A percentile compares a stretch with the other conserved stretches of the same genome.
Evolutionary conservation across 805 yeast genomes (phyloP).

Genomic region (Yamadazyma takamatsuzukensis): DNA sequence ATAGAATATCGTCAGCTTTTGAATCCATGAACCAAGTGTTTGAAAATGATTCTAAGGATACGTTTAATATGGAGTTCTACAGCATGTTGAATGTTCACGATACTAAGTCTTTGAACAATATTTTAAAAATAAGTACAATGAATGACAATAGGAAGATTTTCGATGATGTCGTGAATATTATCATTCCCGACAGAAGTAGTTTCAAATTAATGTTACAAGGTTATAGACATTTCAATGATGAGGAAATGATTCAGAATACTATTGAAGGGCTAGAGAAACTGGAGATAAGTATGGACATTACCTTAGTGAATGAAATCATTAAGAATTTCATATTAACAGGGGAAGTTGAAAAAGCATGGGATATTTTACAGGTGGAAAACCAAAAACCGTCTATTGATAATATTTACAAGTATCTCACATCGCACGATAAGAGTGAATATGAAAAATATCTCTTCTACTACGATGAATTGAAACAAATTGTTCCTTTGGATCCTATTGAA

Average conservation of each 20-base stretch:
- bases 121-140: slow-evolving; percentile 17
- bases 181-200: slow-evolving; percentile 10
- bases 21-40: slow-evolving; percentile 2
- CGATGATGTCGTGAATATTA: slow-evolving; percentile 15
- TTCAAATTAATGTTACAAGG: slow-evolving; percentile 1
- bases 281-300: slow-evolving; percentile 8
- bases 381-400: neutral
- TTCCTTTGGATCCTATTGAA: slow-evolving; percentile 2
- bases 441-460: slow-evolving; percentile 6
- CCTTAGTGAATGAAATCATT: slow-evolving; percentile 8
- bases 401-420: slow-evolving; percentile 5
- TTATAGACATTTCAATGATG: slow-evolving; percentile 1
- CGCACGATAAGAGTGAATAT: slow-evolving; percentile 3
- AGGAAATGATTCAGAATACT: neutral
- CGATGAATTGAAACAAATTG: slow-evolving; percentile 5
- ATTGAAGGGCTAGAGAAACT: neutral
- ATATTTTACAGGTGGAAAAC: neutral
- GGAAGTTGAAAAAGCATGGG: slow-evolving; percentile 1
- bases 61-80: slow-evolving; percentile 21
- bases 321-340: slow-evolving; percentile 7
- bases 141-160: slow-evolving; percentile 21
- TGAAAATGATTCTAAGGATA: slow-evolving; percentile 1
- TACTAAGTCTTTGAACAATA: slow-evolving; percentile 8
- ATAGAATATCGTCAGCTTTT: slow-evolving; percentile 8
- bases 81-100: slow-evolving; percentile 12